phyloP scores from a whole-genome alignment of 176 grass and related monocot species.

The Zizania latifolia region DNA sequence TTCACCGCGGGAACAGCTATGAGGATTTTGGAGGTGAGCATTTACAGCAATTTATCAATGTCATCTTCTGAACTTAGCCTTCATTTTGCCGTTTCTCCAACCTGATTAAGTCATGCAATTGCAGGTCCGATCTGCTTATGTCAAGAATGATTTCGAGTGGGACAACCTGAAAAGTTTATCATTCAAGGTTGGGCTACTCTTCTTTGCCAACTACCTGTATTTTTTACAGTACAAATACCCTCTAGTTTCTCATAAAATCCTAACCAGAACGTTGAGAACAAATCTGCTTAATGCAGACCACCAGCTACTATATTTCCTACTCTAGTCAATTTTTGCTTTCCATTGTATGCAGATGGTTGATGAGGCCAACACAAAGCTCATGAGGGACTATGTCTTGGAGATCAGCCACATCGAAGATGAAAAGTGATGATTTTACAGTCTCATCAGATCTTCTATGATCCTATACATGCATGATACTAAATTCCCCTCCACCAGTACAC shows the following conservation, averaged over 20 bases:
- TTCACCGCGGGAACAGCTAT: constrained; percentile 41
- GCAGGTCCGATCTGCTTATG: constrained; percentile 83
- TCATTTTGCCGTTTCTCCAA: neutral
- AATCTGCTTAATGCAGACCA: neutral
- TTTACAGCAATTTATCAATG: neutral
- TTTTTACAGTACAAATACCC: neutral
- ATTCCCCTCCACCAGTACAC: neutral
- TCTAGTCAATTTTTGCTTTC: neutral
- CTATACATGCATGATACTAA: neutral
- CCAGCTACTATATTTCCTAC: neutral
- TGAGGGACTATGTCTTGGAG: constrained; percentile 87
- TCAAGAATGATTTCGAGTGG: constrained; percentile 91
- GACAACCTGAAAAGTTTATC: constrained; percentile 81
- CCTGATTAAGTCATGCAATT: neutral
- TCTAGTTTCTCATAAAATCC: neutral
- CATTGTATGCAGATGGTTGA: constrained; percentile 68
- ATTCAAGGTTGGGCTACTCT: constrained; percentile 42
- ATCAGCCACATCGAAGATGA: constrained; percentile 72
- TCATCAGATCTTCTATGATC: neutral
- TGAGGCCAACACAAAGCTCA: constrained; percentile 72
- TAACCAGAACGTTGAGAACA: neutral
- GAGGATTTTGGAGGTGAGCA: constrained; percentile 78
- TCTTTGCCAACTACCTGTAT: neutral
- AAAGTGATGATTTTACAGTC: constrained; percentile 9
- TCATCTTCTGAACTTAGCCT: neutral